phyloP scores from a whole-genome alignment of 164 flowering plant species.

The Magnolia kwangsiensis region DNA sequence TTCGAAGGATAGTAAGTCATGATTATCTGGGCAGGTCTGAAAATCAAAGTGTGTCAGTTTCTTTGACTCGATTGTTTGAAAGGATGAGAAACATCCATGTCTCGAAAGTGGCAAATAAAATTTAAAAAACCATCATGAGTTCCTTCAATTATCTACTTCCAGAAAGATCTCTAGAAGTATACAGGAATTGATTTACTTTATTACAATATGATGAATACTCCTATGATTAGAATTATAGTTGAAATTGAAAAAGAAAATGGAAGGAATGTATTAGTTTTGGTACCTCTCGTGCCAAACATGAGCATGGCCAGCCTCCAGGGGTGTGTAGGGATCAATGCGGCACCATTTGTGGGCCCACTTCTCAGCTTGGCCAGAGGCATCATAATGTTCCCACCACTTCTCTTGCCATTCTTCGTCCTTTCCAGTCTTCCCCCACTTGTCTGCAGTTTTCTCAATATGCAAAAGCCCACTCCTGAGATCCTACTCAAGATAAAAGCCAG shows the following conservation, averaged over 20 bases:
- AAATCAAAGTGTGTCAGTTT: too few relatives aligned
- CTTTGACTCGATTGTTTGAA: too few relatives aligned
- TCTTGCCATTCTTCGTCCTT: slow-evolving; percentile 72
- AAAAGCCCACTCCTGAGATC: slow-evolving; percentile 42
- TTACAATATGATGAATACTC: not conserved
- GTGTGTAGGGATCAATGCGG: slow-evolving; percentile 76
- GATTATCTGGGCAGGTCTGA: too few relatives aligned
- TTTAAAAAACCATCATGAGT: not conserved
- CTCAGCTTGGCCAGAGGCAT: slow-evolving; percentile 74
- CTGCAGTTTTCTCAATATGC: slow-evolving; percentile 72
- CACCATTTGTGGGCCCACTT: slow-evolving; percentile 98
- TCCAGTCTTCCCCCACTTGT: slow-evolving; percentile 80
- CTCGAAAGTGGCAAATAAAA: too few relatives aligned
- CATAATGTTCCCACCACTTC: slow-evolving; percentile 87
- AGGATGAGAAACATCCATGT: too few relatives aligned
- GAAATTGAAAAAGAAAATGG: not conserved
- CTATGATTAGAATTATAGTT: not conserved
- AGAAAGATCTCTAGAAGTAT: not conserved
- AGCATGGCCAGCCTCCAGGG: slow-evolving; percentile 88
- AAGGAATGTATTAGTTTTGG: not conserved
- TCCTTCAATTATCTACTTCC: not conserved
- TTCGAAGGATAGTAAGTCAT: too few relatives aligned
- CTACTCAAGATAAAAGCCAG: slow-evolving; percentile 30
- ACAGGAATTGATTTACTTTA: not conserved
- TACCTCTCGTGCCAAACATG: slow-evolving; percentile 99